A percentile compares a stretch with the other conserved stretches of the same genome.
Conservation (phyloP, 2,329 filamentous ascomycete species). For the Canariomyces notabilis region DNA sequence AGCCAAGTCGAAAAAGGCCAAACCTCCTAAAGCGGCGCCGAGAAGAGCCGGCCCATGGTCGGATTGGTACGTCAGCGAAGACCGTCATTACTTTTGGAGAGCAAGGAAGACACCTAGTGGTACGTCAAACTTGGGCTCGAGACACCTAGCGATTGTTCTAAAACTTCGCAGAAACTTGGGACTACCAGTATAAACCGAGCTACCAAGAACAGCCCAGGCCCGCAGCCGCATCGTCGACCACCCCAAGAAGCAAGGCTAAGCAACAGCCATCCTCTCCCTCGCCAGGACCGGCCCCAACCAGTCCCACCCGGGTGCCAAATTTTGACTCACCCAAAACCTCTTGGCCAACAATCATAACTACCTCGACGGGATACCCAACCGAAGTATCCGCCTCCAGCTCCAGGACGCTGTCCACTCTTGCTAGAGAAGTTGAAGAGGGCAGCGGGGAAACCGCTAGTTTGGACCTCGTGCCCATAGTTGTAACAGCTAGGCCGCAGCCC, state of each 20-base stretch:
- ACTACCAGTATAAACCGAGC: constrained; percentile 14
- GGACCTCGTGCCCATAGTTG: background rate
- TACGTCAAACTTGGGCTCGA: background rate
- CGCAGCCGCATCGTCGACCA: constrained; percentile 2
- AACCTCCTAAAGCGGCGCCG: constrained; percentile 6
- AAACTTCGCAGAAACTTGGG: constrained; percentile 14
- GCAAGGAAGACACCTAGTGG: constrained; percentile 13
- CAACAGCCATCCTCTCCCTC: background rate
- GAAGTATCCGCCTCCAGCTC: constrained; percentile 10
- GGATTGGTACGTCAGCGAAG: constrained; percentile 19
- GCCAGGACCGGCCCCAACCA: background rate
- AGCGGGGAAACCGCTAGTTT: background rate
- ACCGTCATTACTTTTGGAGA: constrained; percentile 18
- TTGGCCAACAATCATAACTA: constrained; percentile 16
- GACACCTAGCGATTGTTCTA: background rate
- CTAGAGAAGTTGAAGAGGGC: constrained; percentile 1
- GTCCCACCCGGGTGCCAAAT: background rate
- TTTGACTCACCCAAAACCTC: constrained; percentile 14
- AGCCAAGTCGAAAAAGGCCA: constrained; percentile 17
- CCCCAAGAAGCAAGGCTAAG: background rate
- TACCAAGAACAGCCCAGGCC: constrained; percentile 1
- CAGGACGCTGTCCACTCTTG: constrained; percentile 6
- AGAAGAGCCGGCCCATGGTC: constrained; percentile 15
- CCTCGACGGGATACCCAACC: constrained; percentile 16
- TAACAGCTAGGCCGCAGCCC: background rate